Base-by-base conservation (phyloP, 192 early-diverging fungal genomes). In the Entomortierella parvispora region DNA sequence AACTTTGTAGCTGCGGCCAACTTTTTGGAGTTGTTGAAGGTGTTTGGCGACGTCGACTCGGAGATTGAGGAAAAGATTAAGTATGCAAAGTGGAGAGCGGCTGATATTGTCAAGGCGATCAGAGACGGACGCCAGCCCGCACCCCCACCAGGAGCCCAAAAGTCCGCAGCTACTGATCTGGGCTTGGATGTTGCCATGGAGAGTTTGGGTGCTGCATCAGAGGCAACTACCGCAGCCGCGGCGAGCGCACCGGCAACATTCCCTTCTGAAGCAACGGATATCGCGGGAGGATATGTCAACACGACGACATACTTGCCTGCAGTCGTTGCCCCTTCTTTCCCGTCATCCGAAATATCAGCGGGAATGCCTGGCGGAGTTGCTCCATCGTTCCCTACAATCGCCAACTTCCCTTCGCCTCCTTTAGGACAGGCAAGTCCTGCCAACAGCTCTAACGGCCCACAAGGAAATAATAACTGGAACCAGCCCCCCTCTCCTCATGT, bases 61-160 rank as follows among this genome's bases (percentile, higher is more conserved):
- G 93, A 92, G 45, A 76, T 90, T 32, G 77, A 89, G 57, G 90
- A 94, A 64, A 99, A 97, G 80, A 92, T 98, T 59, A 94, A 91
- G 65, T 99, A 99, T 74, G 90, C 97, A 2, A 97, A 97, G 69
- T 99, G 93, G 90, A 93, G 97, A 54, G 97, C 97, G 3, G 88
- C 92, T 0, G 95, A 98, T 70, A 99, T 99, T 31, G 82, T 96
- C 31, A 97, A 94, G 71, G 94, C 95, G 1, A 70, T 96, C 20
- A 83, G 91, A 18, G 96, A 97, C 70, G 97, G 97, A 4, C 84
- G 93, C 29, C 59, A 47, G 17, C 95, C 96, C 22, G 72, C 52
- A 2, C 76, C 86, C 32, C 90, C 90, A 54, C 87, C 88, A 34
- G 86, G 85, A 8, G 83, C 69, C 17, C 69, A 76, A 15, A 69